Conservation (phyloP, 1,284 basidiomycete species). For the Malassezia caprae region DNA sequence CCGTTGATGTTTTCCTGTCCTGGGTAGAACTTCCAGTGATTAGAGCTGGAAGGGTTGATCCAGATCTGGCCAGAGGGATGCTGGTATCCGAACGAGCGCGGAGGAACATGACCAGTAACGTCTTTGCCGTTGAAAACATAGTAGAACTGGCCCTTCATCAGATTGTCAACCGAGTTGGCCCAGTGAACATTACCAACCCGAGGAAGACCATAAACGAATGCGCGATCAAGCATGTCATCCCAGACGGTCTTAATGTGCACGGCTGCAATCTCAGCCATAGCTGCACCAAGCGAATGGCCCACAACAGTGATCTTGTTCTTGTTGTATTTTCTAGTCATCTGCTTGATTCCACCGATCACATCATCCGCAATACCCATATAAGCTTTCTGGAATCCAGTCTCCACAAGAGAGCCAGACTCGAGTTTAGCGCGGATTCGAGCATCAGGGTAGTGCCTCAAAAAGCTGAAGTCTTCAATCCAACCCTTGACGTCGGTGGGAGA, state of each 20-base stretch:
- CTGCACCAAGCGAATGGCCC: conserved; percentile 16
- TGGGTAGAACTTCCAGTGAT: conserved; percentile 11
- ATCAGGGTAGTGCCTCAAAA: not conserved
- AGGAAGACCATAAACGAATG: conserved; percentile 11
- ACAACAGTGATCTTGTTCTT: conserved; percentile 12
- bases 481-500: conserved; percentile 1
- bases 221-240: conserved; percentile 12
- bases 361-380: conserved; percentile 2
- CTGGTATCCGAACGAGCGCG: conserved; percentile 17
- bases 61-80: conserved; percentile 19
- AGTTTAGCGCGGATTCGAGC: not conserved
- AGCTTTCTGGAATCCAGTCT: conserved; percentile 9
- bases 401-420: not conserved
- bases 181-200: conserved; percentile 17
- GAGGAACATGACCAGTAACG: conserved; percentile 11
- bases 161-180: conserved; percentile 17
- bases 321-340: not conserved
- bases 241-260: conserved; percentile 18
- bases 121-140: conserved; percentile 18
- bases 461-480: conserved; percentile 2
- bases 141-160: not conserved
- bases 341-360: conserved; percentile 8
- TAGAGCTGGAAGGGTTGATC: conserved; percentile 18
- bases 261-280: not conserved
- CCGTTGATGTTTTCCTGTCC: conserved; percentile 20